Evolutionary conservation across 192 early-diverging fungal genomes (phyloP), one percentile per base, ranked within the genome.

Genomic region (Allomyces macrogynus): DNA sequence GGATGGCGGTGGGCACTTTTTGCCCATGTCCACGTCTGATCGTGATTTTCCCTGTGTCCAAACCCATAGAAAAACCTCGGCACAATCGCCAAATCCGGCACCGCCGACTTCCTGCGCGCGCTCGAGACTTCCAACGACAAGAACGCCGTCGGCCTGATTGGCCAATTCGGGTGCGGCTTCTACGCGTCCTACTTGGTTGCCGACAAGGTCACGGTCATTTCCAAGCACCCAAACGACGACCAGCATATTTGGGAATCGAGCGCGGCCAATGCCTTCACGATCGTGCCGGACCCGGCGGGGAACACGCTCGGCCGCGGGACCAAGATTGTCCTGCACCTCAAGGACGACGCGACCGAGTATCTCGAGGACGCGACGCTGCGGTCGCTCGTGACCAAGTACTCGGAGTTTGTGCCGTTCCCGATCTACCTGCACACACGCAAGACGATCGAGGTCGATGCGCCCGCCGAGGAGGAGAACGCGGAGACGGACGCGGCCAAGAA

Each of bases 121-220:
- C 70, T 93, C 63, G 88, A 93, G 62, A 81, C 49, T 16, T 14
- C 49, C 20, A 14, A 88, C 44, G 84, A 92, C 69, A 80, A 82
- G 72, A 75, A 78, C 44, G 85, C 84, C 43, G 79, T 80, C 73
- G 80, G 82, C 26, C 78, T 95, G 66, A 95, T 95, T 66, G 96
- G 96, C 60, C 92, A 99, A 77, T 99, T 99, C 75, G 96, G 96
- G 84, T 94, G 97, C 26, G 94, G 96, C 40, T 99, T 99, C 77
- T 99, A 99, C 80, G 94, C 92, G 27, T 91, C 89, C 18, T 99
- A 93, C 72, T 78, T 95, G 75, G 89, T 93, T 20, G 94, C 94
- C 27, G 94, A 99, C 78, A 86, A 84, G 74, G 93, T 99, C 40
- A 80, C 84, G 9, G 95, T 99, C 20, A 84, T 87, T 26, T 86